A percentile compares a stretch with the other conserved stretches of the same genome.
phyloP scores from a whole-genome alignment of 495 filamentous ascomycete genomes.

The Penicillium atrosanguineum region DNA sequence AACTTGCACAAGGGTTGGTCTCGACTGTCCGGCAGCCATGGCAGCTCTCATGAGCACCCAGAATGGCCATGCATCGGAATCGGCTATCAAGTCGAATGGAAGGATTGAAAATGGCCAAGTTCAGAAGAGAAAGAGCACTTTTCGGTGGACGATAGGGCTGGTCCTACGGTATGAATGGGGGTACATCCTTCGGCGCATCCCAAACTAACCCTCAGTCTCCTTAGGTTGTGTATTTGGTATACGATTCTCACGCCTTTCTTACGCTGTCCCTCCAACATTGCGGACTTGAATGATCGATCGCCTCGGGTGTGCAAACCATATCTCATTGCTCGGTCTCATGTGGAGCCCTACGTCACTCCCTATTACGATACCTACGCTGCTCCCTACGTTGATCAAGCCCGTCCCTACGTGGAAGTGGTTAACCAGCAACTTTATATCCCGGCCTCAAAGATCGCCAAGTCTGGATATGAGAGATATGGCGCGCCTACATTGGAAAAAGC shows the following conservation, averaged over 20 bases:
- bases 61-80: constrained; percentile 30
- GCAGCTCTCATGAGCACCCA: constrained; percentile 22
- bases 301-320: constrained; percentile 84
- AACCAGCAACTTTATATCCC: constrained; percentile 68
- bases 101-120: constrained; percentile 11
- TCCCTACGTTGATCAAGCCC: constrained; percentile 73
- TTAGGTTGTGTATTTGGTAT: constrained; percentile 83
- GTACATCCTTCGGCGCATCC: neutral
- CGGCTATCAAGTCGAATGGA: constrained; percentile 13
- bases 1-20: constrained; percentile 11
- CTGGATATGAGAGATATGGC: constrained; percentile 67
- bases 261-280: constrained; percentile 71
- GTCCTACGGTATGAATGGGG: constrained; percentile 56
- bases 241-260: constrained; percentile 73
- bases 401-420: constrained; percentile 69
- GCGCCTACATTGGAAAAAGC: constrained; percentile 69
- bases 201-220: neutral
- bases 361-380: constrained; percentile 85
- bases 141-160: constrained; percentile 54
- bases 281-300: constrained; percentile 64
- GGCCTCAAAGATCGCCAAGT: constrained; percentile 57
- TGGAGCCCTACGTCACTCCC: constrained; percentile 74
- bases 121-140: constrained; percentile 31
- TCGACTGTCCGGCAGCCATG: constrained; percentile 10
- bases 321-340: constrained; percentile 62